phyloP scores from a whole-genome alignment of 2,329 filamentous ascomycete species.

The Ceratocystis huliohia region DNA sequence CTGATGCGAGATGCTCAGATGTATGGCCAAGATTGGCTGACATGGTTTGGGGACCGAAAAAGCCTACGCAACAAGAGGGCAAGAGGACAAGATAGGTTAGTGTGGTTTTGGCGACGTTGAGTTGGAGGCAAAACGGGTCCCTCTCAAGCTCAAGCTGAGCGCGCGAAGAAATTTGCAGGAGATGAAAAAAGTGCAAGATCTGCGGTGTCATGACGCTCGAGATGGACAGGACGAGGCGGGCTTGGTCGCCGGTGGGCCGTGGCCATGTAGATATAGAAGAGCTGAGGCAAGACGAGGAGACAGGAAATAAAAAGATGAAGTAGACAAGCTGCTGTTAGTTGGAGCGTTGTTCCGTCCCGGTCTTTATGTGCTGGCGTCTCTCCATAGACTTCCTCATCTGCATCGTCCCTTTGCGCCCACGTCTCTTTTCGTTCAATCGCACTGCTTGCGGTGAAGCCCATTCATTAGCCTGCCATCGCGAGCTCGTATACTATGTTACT shows the following conservation, averaged over 20 bases:
- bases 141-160: neutral
- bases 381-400: neutral
- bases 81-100: conserved; percentile 1
- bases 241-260: neutral
- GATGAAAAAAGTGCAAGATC: neutral
- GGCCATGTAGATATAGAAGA: neutral
- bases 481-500: neutral
- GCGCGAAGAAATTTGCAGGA: neutral
- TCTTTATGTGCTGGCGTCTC: neutral
- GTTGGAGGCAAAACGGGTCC: neutral
- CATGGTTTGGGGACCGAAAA: neutral
- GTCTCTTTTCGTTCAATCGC: neutral
- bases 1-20: neutral
- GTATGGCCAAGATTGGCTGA: neutral
- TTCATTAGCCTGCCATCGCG: neutral
- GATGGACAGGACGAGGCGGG: neutral
- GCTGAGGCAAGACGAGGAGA: neutral
- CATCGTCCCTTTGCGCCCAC: neutral
- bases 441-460: neutral
- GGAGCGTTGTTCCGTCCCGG: neutral
- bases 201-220: neutral
- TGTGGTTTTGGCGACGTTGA: neutral
- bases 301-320: neutral
- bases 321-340: neutral
- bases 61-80: neutral